Evolutionary conservation across 176 grass and related monocot species (phyloP).

Genomic region (Musa troglodytarum): DNA sequence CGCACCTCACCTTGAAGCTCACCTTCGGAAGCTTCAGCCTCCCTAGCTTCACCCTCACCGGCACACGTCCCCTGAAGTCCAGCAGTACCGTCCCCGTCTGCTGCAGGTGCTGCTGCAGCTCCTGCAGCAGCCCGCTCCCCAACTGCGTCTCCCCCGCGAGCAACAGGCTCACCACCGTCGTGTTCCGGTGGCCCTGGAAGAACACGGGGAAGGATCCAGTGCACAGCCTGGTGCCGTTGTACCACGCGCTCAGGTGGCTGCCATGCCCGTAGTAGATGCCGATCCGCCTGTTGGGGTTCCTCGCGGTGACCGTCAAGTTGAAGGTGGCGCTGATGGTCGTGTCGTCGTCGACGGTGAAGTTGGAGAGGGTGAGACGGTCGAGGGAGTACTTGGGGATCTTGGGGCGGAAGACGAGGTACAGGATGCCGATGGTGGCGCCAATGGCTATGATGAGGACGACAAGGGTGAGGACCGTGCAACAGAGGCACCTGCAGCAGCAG

Average conservation of each 20-base stretch:
- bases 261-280: constrained; percentile 75
- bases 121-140: constrained; percentile 32
- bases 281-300: constrained; percentile 74
- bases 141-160: constrained; percentile 43
- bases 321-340: constrained; percentile 36
- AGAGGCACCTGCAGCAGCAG: constrained; percentile 64
- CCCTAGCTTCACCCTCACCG: constrained; percentile 67
- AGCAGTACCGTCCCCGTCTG: constrained; percentile 47
- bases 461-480: constrained; percentile 38
- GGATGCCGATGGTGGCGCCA: constrained; percentile 60
- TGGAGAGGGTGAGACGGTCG: constrained; percentile 41
- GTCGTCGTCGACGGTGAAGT: constrained; percentile 38
- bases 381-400: constrained; percentile 78
- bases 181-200: constrained; percentile 86
- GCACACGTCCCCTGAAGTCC: constrained; percentile 39
- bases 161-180: constrained; percentile 28
- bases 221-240: constrained; percentile 59
- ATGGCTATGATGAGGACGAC: constrained; percentile 34
- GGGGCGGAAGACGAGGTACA: constrained; percentile 70
- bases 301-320: constrained; percentile 44
- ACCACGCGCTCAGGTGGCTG: constrained; percentile 42
- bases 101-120: constrained; percentile 26
- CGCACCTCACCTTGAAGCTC: constrained; percentile 47
- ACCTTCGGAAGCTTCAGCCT: constrained; percentile 56
- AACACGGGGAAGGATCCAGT: constrained; percentile 55